These are phyloP conservation scores for Yamadazyma scolyti DNA, from an alignment of 805 yeast genomes.

Conservation along the genomic window DNA sequence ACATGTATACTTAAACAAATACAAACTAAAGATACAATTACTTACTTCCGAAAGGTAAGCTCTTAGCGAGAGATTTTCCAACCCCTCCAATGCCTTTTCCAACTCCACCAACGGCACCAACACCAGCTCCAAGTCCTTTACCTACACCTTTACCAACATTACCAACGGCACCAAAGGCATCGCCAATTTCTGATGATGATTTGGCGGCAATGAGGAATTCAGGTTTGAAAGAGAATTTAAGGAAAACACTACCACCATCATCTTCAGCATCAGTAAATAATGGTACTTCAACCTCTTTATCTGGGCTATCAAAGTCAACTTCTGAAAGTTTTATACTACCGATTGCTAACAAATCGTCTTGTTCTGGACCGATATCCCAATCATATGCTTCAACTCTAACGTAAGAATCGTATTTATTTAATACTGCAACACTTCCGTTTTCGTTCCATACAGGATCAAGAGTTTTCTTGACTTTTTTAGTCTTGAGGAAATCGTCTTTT, in stretches of 20 bases:
- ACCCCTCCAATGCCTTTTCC: constrained; percentile 35
- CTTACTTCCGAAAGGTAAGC: constrained; percentile 29
- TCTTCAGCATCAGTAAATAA: constrained; percentile 47
- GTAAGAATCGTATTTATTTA: constrained; percentile 58
- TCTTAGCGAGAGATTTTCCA: constrained; percentile 31
- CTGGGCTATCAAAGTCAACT: constrained; percentile 33
- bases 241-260: constrained; percentile 62
- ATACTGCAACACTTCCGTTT: constrained; percentile 49
- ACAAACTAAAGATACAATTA: constrained; percentile 4
- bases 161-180: constrained; percentile 45
- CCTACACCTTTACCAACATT: constrained; percentile 38
- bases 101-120: constrained; percentile 40
- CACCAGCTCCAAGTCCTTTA: constrained; percentile 36
- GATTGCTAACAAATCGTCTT: constrained; percentile 77
- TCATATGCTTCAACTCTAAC: constrained; percentile 64
- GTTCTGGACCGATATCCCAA: constrained; percentile 91
- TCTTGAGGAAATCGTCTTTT: constrained; percentile 58
- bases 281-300: constrained; percentile 53
- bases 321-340: constrained; percentile 55
- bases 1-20: not conserved
- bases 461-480: constrained; percentile 81
- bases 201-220: constrained; percentile 55
- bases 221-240: constrained; percentile 65
- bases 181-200: constrained; percentile 14
- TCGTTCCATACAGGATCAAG: constrained; percentile 91